A percentile compares a stretch with the other conserved stretches of the same genome.
Conservation (phyloP, 768 basidiomycete genomes). For the Podaxis sp. region DNA sequence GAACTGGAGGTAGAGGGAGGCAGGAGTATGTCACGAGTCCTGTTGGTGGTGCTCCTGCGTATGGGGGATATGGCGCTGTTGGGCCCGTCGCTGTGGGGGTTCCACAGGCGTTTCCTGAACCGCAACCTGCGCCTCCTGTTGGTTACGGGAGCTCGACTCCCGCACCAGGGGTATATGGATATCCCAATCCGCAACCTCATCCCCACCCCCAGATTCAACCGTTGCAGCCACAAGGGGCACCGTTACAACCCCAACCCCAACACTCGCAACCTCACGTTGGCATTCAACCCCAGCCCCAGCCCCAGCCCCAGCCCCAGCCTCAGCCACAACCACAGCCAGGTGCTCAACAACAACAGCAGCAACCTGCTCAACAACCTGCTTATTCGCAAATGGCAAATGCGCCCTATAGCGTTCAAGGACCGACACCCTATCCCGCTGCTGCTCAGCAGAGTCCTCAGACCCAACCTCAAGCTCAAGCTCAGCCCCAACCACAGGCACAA, state of each 20-base stretch:
- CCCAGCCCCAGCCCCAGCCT: not conserved
- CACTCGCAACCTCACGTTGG: not conserved
- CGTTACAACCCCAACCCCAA: slow-evolving; percentile 12
- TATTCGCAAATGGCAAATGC: slow-evolving; percentile 24
- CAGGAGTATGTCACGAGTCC: slow-evolving; percentile 13
- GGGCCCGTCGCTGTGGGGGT: slow-evolving; percentile 6
- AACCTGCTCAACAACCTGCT: not conserved
- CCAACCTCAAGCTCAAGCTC: slow-evolving; percentile 20
- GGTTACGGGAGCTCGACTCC: slow-evolving; percentile 10
- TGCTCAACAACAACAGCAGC: not conserved
- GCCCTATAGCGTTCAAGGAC: slow-evolving; percentile 37
- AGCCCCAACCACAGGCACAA: slow-evolving; percentile 17
- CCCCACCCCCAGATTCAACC: slow-evolving; percentile 24
- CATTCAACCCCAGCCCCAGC: not conserved
- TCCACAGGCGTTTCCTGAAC: slow-evolving; percentile 14
- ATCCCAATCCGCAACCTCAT: slow-evolving; percentile 22
- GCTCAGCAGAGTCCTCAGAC: slow-evolving; percentile 21
- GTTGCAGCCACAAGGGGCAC: slow-evolving; percentile 13
- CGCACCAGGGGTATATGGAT: slow-evolving; percentile 4
- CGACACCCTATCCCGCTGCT: slow-evolving; percentile 35
- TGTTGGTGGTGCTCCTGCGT: not conserved
- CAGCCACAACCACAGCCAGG: slow-evolving; percentile 15
- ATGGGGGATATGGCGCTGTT: slow-evolving; percentile 6
- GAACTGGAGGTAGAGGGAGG: not conserved
- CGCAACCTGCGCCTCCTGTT: slow-evolving; percentile 2